Base-by-base conservation (phyloP, 106 monocot genomes). In the Hemerocallis citrina region DNA sequence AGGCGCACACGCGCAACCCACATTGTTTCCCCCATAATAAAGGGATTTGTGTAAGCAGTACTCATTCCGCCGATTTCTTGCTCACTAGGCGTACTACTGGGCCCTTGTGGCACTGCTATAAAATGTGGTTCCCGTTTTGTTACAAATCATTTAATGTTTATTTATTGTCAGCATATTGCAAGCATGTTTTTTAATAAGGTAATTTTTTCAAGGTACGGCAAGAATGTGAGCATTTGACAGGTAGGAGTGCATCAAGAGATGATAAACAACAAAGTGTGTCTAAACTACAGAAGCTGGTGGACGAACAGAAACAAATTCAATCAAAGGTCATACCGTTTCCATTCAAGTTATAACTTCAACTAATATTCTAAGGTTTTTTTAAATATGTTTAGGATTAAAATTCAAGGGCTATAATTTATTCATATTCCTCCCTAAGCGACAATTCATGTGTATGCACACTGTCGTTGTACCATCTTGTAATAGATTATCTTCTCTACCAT, bases 201-300 rank as follows among this genome's bases (percentile, higher is more conserved):
- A 5, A 49, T 19, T 35, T 62, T 64, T 49, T 36, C 14, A 44
- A 95, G 95, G 89, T 95, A 19, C 81, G 90, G 9, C 47, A 39
- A 62, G 74, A 96, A 33, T 96, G 86, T 66, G 76, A 74, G 31
- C 45, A 46, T 57, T 47, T 90, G 31, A 64, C 79, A 32, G 86
- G 84, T 42, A 75, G 50, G 33, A 52, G 22, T 34, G 42, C 41
- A 14, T 37, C 28, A 25, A 47, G 20, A 34, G 52, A 55, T 55
- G 55, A 55, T 46, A 54, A 76, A 48, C 35, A 67, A 16, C 27
- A 68, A 33, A 72, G 66, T 60, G 20, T 64, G 51, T 40, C 35
- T 31, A 68, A 46, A 43, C 37, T 84, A 42, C 59, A 81, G 34
- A 61, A 74, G 17, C 66, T 86, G 40, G 56, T 77, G 57, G 28